These are phyloP conservation scores for Dryadomyces quercivorus DNA, from an alignment of 2,329 filamentous ascomycete genomes.

Conservation along the genomic window DNA sequence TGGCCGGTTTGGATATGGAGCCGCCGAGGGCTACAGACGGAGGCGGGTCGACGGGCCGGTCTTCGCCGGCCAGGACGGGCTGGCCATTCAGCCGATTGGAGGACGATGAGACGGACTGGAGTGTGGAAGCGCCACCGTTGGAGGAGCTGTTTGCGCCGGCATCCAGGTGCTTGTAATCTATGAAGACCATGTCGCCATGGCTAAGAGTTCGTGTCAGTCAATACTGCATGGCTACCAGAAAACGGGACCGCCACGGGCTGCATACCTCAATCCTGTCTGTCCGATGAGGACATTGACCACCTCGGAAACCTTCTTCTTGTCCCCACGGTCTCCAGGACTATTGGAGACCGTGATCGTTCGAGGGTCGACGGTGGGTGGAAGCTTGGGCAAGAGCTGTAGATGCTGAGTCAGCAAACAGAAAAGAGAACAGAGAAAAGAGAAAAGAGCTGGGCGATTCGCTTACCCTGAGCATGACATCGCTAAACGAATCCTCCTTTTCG, in stretches of 20 bases:
- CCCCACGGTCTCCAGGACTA: constrained; percentile 38
- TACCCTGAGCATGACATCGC: constrained; percentile 43
- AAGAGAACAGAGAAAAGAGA: neutral
- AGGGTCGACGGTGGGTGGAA: constrained; percentile 51
- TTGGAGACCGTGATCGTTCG: constrained; percentile 50
- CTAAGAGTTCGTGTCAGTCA: constrained; percentile 27
- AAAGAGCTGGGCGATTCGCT: constrained; percentile 1
- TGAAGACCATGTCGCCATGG: constrained; percentile 84
- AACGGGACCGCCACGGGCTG: neutral
- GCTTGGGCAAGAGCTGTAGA: constrained; percentile 40
- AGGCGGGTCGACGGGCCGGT: constrained; percentile 49
- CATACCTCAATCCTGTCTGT: constrained; percentile 48
- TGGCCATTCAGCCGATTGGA: constrained; percentile 68
- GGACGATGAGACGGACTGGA: constrained; percentile 21
- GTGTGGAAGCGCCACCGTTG: constrained; percentile 17
- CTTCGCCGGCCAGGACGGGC: constrained; percentile 56
- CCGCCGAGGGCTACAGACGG: constrained; percentile 14
- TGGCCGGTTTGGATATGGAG: constrained; percentile 32
- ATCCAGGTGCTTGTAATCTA: constrained; percentile 59
- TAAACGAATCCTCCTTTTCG: constrained; percentile 62
- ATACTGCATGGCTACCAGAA: neutral
- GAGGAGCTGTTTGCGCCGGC: constrained; percentile 27
- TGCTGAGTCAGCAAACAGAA: neutral
- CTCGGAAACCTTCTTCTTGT: constrained; percentile 46
- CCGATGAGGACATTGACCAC: constrained; percentile 43